These are phyloP conservation scores for Tylopilus subfusipes DNA, from an alignment of 768 basidiomycete species.

Conservation along the genomic window DNA sequence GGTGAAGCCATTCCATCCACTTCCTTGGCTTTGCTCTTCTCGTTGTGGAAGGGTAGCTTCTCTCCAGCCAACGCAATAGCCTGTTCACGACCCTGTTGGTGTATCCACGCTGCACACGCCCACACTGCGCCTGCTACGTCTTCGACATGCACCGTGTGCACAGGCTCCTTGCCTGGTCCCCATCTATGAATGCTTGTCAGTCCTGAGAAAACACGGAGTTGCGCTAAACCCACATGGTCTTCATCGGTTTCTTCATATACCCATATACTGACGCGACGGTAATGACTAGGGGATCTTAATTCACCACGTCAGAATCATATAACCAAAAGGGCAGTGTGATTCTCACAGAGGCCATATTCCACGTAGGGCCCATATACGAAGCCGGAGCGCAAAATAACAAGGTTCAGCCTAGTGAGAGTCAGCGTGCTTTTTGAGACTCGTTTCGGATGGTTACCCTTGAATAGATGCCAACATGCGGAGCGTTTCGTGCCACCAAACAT, in stretches of 20 bases:
- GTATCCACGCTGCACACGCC: conserved; percentile 78
- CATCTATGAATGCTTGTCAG: conserved; percentile 45
- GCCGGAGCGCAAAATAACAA: conserved; percentile 73
- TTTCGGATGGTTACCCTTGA: conserved; percentile 47
- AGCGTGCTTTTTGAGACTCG: background rate
- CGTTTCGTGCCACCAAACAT: conserved; percentile 89
- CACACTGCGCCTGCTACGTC: conserved; percentile 78
- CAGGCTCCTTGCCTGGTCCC: conserved; percentile 73
- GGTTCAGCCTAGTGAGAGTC: conserved; percentile 56
- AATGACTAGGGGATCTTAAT: conserved; percentile 62
- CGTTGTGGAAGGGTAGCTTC: conserved; percentile 43
- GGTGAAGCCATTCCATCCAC: conserved; percentile 59
- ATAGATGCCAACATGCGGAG: conserved; percentile 72
- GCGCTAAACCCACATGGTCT: conserved; percentile 58
- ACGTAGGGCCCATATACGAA: conserved; percentile 81
- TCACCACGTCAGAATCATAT: conserved; percentile 12
- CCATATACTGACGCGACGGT: conserved; percentile 80
- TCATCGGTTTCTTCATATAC: conserved; percentile 80
- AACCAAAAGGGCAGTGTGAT: conserved; percentile 4
- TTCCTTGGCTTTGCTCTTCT: conserved; percentile 63
- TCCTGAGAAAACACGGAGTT: background rate
- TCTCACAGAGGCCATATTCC: conserved; percentile 63
- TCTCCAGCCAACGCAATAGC: conserved; percentile 54
- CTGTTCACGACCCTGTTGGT: conserved; percentile 54
- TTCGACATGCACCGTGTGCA: conserved; percentile 72